Evolutionary conservation across 225 moss, liverwort and hornwort genomes (phyloP).

Genomic region (Bryum argenteum): DNA sequence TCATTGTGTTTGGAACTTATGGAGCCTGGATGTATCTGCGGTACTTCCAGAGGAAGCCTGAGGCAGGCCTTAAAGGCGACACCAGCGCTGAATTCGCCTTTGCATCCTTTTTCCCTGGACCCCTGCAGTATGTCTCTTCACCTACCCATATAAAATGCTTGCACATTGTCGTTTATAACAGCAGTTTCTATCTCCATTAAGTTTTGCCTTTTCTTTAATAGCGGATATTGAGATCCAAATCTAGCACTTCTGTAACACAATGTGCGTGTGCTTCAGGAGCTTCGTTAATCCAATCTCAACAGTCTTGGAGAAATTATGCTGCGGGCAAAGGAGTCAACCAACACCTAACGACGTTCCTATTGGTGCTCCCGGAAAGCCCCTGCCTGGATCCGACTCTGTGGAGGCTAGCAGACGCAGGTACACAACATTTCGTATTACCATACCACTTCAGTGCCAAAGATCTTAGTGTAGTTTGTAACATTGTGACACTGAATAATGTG

Average conservation of each 20-base stretch:
- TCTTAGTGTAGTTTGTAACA: not conserved
- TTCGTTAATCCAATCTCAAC: constrained; percentile 44
- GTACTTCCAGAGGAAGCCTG: constrained; percentile 83
- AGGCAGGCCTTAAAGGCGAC: constrained; percentile 83
- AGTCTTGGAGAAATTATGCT: constrained; percentile 49
- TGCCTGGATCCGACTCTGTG: constrained; percentile 52
- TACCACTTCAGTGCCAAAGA: not conserved
- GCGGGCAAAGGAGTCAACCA: constrained; percentile 43
- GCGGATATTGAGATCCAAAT: not conserved
- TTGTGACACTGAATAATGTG: not conserved
- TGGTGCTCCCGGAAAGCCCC: constrained; percentile 43
- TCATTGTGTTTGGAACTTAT: constrained; percentile 80
- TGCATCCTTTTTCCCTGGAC: constrained; percentile 75
- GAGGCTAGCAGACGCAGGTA: constrained; percentile 54
- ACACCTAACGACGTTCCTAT: constrained; percentile 26
- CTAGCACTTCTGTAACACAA: constrained; percentile 1
- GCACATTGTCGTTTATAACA: too few relatives aligned
- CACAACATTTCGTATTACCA: not conserved
- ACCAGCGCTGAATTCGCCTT: constrained; percentile 89
- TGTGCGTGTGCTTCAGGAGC: constrained; percentile 31
- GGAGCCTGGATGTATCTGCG: constrained; percentile 92
- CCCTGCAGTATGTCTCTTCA: constrained; percentile 51
- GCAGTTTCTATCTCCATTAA: too few relatives aligned
- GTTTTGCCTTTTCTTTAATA: not conserved
- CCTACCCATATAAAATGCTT: not conserved